Evolutionary conservation across 805 yeast species (phyloP).

Genomic region (Deakozyma indianensis): DNA sequence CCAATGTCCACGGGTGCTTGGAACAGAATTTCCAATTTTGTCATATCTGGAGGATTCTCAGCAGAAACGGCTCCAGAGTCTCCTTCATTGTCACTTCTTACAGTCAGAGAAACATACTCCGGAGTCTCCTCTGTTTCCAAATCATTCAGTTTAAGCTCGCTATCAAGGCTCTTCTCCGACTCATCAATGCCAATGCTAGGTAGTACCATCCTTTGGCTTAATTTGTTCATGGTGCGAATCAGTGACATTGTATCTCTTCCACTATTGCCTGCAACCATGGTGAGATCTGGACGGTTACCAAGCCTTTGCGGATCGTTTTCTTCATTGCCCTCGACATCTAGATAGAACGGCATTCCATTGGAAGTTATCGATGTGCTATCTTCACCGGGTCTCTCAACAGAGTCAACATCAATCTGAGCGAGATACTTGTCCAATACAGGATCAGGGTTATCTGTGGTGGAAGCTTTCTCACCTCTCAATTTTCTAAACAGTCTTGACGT

Average conservation of each 20-base stretch:
- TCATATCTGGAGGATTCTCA: neutral
- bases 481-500: slow-evolving; percentile 78
- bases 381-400: slow-evolving; percentile 23
- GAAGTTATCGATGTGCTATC: slow-evolving; percentile 5
- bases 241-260: slow-evolving; percentile 60
- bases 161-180: slow-evolving; percentile 11
- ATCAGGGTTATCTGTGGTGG: slow-evolving; percentile 68
- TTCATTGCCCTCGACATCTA: slow-evolving; percentile 69
- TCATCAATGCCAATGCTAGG: slow-evolving; percentile 26
- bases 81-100: slow-evolving; percentile 1
- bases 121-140: slow-evolving; percentile 8
- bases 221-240: slow-evolving; percentile 75
- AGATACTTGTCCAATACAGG: slow-evolving; percentile 73
- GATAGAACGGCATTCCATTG: slow-evolving; percentile 43
- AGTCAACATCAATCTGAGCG: slow-evolving; percentile 48
- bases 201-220: slow-evolving; percentile 67
- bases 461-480: slow-evolving; percentile 76
- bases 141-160: slow-evolving; percentile 16
- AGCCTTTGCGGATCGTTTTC: slow-evolving; percentile 62
- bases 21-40: slow-evolving; percentile 44
- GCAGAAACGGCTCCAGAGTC: slow-evolving; percentile 4
- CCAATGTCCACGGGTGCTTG: slow-evolving; percentile 74
- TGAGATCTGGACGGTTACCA: slow-evolving; percentile 78
- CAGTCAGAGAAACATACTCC: slow-evolving; percentile 5
- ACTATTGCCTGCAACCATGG: slow-evolving; percentile 55